These are phyloP conservation scores for Cyclocybe cylindracea DNA, from an alignment of 768 basidiomycete species.

Conservation along the genomic window DNA sequence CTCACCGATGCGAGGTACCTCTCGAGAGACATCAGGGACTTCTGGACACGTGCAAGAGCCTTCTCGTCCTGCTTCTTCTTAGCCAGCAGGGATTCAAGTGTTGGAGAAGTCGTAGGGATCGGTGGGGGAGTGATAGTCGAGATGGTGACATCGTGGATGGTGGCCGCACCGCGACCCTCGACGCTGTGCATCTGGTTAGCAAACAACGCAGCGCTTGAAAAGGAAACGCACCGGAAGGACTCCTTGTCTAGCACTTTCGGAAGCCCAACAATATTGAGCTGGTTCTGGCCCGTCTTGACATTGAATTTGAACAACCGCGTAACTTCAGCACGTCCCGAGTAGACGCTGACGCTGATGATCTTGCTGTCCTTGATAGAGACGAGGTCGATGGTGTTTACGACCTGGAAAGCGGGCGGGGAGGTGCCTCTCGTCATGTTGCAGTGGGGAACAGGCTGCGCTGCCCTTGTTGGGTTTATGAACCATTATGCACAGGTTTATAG, in stretches of 20 bases:
- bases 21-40: conserved; percentile 3
- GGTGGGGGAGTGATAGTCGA: too few species aligned
- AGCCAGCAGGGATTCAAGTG: too few species aligned
- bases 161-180: too few species aligned
- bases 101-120: too few species aligned
- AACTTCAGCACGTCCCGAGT: conserved; percentile 42
- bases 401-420: neutral
- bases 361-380: conserved; percentile 31
- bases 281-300: conserved; percentile 40
- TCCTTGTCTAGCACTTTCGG: conserved; percentile 38
- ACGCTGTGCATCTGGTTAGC: too few species aligned
- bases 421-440: too few species aligned
- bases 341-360: conserved; percentile 40
- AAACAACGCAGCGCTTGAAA: too few species aligned
- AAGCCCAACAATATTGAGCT: conserved; percentile 39
- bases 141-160: too few species aligned
- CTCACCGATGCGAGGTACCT: conserved; percentile 9
- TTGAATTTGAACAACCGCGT: conserved; percentile 39
- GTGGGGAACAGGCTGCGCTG: too few species aligned
- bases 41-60: conserved; percentile 21
- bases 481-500: too few species aligned
- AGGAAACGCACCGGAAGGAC: conserved; percentile 36
- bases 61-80: conserved; percentile 3
- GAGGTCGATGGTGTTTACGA: conserved; percentile 29
- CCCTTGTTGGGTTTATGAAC: too few species aligned